Base-by-base conservation (phyloP, 164 flowering plant genomes). In the Tetracentron sinense region DNA sequence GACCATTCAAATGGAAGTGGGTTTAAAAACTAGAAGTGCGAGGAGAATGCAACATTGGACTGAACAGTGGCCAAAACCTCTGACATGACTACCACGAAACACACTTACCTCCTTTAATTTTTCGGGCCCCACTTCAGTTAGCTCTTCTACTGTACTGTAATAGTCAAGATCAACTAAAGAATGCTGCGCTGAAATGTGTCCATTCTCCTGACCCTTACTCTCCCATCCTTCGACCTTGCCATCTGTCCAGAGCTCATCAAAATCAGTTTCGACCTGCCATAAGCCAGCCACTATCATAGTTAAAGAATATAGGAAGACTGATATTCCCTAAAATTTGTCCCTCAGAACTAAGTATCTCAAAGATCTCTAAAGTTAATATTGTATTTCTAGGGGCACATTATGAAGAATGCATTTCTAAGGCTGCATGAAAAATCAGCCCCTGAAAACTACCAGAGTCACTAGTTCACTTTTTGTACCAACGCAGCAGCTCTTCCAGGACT, bases 81-180 rank as follows among this genome's bases (percentile, higher is more conserved):
- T 54, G 25, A 11, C 7, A 44, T 33, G 30, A 49, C 29, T 10
- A 33, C 14, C 46, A 26, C 26, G 42, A 69, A 54, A 47, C 11
- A 19, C 21, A 16, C 67, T 49, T 77, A 92, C 99, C 94, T 91
- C 97, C 70, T 94, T 94, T 29, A 94, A 76, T 73, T 75, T 88
- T 72, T 88, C 97, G 49, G 89, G 83, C 26, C 96, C 96, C 48
- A 89, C 82, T 78, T 79, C 88, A 72, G 82, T 72, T 63, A 93
- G 79, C 68, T 93, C 96, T 67, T 91, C 97, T 52, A 82, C 82
- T 4, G 84, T 77, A 78, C 82, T 78, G 68, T 88, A 89, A 72
- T 83, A 92, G 64, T 94, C 96, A 67, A 94, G 92, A 78, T 89
- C 93, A 49, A 89, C 81, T 16, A 63, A 38, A 31, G 81, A 54